Evolutionary conservation across 1,284 basidiomycete genomes (phyloP).

Genomic region (Ganoderma resinaceum): DNA sequence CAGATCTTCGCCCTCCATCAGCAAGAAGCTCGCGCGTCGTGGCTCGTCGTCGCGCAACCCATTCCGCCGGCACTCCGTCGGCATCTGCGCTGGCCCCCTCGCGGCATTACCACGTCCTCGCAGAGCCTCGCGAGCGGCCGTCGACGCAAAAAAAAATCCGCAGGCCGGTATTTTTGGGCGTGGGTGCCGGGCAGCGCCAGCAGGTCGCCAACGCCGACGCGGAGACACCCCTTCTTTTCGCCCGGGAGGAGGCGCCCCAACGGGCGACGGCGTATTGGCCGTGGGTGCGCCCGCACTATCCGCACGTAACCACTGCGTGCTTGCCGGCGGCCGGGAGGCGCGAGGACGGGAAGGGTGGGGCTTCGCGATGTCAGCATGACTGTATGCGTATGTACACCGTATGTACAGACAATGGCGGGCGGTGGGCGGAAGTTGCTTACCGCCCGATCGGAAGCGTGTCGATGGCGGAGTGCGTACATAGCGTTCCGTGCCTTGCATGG

Average conservation of each 20-base stretch:
- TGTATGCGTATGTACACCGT: background rate
- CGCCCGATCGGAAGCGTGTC: slow-evolving; percentile 1
- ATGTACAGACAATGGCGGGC: background rate
- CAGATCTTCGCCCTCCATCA: no score
- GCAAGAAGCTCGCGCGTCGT: background rate
- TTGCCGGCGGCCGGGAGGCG: background rate
- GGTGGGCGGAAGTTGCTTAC: background rate
- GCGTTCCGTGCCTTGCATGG: background rate
- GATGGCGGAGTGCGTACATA: background rate
- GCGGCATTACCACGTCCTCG: background rate
- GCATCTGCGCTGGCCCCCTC: background rate
- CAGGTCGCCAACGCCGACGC: background rate
- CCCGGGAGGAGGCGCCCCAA: background rate
- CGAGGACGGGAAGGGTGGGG: background rate
- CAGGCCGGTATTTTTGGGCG: slow-evolving; percentile 18
- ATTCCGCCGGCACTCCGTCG: slow-evolving; percentile 19
- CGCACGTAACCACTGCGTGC: slow-evolving; percentile 7
- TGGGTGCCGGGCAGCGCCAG: slow-evolving; percentile 15
- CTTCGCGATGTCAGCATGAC: slow-evolving; percentile 2
- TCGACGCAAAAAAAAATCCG: background rate
- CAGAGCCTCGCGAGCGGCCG: background rate
- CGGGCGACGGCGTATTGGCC: background rate
- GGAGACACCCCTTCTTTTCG: background rate
- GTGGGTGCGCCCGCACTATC: background rate
- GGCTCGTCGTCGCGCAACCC: background rate